Conservation (phyloP, 108 stramenopile genomes). For the Pseudonitzschia multiseries region DNA sequence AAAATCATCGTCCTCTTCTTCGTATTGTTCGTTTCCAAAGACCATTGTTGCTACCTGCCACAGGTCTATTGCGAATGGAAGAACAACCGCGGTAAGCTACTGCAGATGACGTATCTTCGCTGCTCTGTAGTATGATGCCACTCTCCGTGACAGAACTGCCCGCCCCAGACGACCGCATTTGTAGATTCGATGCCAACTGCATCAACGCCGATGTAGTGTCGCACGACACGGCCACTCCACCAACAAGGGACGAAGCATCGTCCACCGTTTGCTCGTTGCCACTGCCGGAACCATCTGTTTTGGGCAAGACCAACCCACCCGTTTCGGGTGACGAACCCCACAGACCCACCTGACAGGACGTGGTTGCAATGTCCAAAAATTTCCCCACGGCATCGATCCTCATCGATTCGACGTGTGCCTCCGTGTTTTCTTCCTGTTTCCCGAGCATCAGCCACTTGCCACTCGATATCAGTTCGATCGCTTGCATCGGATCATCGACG, state of each 20-base stretch:
- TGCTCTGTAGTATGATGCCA: conserved; percentile 38
- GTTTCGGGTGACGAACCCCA: conserved; percentile 14
- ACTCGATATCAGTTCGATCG: conserved; percentile 14
- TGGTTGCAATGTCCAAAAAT: conserved; percentile 25
- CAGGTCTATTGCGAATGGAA: conserved; percentile 45
- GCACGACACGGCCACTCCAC: conserved; percentile 41
- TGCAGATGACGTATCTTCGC: not conserved
- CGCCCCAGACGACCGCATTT: conserved; percentile 2
- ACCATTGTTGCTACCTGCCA: conserved; percentile 44
- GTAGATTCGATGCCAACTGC: conserved; percentile 22
- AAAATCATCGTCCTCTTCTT: not conserved
- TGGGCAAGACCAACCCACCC: conserved; percentile 14
- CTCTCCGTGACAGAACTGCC: conserved; percentile 33
- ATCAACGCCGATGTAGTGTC: conserved; percentile 31
- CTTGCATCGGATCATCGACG: conserved; percentile 19
- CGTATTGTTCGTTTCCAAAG: conserved; percentile 11
- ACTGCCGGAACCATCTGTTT: not conserved
- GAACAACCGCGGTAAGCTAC: conserved; percentile 35
- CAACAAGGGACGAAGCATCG: not conserved
- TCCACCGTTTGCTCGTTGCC: not conserved
- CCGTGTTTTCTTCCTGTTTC: conserved; percentile 11
- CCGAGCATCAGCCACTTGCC: conserved; percentile 31
- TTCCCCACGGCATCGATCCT: conserved; percentile 21
- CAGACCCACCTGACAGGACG: not conserved
- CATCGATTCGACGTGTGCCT: conserved; percentile 15